A percentile compares a stretch with the other conserved stretches of the same genome.
These are phyloP conservation scores for Maudiozyma barnettii DNA, from an alignment of 805 yeast genomes.

Conservation along the genomic window DNA sequence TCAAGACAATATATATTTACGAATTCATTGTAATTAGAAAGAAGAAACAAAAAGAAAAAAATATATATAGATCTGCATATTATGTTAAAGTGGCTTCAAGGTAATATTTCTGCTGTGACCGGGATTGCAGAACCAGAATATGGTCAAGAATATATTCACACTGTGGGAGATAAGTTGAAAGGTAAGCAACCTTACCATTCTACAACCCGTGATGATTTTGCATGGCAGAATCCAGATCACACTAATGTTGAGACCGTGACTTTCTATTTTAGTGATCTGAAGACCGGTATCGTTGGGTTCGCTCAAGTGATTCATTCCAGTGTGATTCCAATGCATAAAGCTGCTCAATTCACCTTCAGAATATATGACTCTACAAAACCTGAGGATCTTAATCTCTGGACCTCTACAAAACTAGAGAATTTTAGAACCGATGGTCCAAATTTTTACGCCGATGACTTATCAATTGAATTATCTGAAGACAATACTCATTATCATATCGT, in stretches of 20 bases:
- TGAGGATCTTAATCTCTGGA: constrained; percentile 49
- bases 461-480: constrained; percentile 51
- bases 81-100: constrained; percentile 78
- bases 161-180: constrained; percentile 57
- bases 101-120: constrained; percentile 84
- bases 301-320: constrained; percentile 93
- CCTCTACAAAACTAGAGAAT: constrained; percentile 80
- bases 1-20: too few species aligned
- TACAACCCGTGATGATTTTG: constrained; percentile 57
- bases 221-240: constrained; percentile 62
- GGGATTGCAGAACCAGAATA: constrained; percentile 97
- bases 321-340: constrained; percentile 74
- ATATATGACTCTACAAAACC: constrained; percentile 37
- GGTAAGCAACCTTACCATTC: constrained; percentile 49
- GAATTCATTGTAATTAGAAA: too few species aligned
- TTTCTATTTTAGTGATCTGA: constrained; percentile 66
- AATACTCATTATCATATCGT: constrained; percentile 44
- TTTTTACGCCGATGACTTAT: constrained; percentile 68
- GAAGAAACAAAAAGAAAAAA: too few species aligned
- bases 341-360: constrained; percentile 92
- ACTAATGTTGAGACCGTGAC: constrained; percentile 95
- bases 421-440: constrained; percentile 63
- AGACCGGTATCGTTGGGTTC: constrained; percentile 65
- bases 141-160: constrained; percentile 83
- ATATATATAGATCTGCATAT: too few species aligned